These are phyloP conservation scores for Aurantiochytrium sp. DNA, from an alignment of 108 stramenopile genomes.

Conservation along the genomic window DNA sequence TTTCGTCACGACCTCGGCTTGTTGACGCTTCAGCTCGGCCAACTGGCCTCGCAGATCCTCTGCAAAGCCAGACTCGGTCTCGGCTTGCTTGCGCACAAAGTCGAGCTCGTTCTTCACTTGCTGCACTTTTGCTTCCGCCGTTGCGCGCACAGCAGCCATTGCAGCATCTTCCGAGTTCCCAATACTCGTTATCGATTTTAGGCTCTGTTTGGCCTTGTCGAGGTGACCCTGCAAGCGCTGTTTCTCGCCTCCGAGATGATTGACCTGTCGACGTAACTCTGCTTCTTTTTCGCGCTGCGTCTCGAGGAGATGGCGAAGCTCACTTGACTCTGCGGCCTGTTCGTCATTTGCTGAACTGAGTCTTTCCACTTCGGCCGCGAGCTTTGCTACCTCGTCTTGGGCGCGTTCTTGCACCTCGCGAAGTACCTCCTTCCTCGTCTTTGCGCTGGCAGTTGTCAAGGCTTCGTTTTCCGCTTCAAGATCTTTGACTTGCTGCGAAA, in stretches of 20 bases:
- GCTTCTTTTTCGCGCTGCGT: background rate
- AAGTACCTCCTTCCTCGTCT: background rate
- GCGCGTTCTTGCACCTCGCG: background rate
- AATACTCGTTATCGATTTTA: background rate
- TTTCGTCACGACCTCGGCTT: background rate
- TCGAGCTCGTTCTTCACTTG: background rate
- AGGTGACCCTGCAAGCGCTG: background rate
- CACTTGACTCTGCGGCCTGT: background rate
- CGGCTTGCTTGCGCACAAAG: background rate
- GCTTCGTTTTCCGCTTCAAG: background rate
- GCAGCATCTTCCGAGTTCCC: slow-evolving; percentile 2
- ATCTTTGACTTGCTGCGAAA: background rate
- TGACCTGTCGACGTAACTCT: background rate
- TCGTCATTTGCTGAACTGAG: background rate
- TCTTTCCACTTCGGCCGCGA: background rate
- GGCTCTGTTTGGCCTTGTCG: background rate
- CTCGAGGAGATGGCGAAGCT: background rate
- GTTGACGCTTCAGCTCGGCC: background rate
- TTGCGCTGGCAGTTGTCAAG: background rate
- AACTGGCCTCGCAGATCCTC: background rate
- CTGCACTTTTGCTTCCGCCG: background rate
- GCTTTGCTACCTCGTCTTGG: background rate
- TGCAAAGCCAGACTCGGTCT: background rate
- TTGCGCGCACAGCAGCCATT: background rate
- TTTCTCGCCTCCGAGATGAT: background rate